Evolutionary conservation across 1,284 basidiomycete genomes (phyloP), one percentile per base, ranked within the genome.

Genomic region (Leccinum fuscescens): DNA sequence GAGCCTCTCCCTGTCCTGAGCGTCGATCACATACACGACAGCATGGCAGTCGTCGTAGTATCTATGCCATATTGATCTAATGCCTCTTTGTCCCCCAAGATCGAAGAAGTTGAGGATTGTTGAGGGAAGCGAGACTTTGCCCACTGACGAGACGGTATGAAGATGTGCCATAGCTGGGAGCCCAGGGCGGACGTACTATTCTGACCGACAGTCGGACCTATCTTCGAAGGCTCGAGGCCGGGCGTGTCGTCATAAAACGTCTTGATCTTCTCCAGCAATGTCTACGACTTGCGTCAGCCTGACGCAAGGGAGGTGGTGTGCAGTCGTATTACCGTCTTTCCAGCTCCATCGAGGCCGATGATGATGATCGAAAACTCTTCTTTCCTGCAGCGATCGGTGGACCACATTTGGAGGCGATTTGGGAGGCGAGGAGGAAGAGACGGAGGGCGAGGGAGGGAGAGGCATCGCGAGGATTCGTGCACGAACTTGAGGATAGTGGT

Each of bases 1-100:
- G 49, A 97, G 76, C 42, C 94, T 79, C 68, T 92, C 92, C 55
- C 89, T 80, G 78, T 97, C 94, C 60, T 89, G 85, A 4, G 93
- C 93, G 72, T 97, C 94, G 55, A 97, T 86, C 55, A 96, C 90
- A 69, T 92, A 96, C 31, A 91, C 92, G 50, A 97, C 92, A 8
- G 94, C 94, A 72, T 98, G 94, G 67, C 93, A 96, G 72, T 96
- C 93, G 61, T 93, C 90, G 71, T 96, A 97, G 76, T 97, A 98
- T 66, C 86, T 85, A 57, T 89, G 86, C 94, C 94, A 98, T 64
- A 98, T 95, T 29, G 86, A 89, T 20, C 94, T 84, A 54, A 98
- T 95, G 29, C 94, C 93, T 1, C 90, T 80, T 72, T 97, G 95
- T 0, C 94, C 94, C 7, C 94, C 94, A 4, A 97, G 80, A 70